Evolutionary conservation across 2,329 filamentous ascomycete genomes (phyloP).

Genomic region (Mollisiaceae sp.): DNA sequence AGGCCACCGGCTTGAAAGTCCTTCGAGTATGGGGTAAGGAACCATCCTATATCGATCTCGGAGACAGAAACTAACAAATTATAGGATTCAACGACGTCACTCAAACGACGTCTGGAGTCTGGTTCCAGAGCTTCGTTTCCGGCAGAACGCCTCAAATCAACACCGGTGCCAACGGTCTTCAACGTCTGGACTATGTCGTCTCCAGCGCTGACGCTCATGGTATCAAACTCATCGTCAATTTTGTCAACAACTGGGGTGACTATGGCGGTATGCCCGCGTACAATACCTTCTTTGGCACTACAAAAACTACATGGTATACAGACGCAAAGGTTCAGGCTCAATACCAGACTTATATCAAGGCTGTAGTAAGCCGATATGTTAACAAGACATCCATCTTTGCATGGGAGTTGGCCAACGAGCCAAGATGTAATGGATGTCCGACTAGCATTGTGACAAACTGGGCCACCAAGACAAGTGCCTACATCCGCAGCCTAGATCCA

Average conservation of each 20-base stretch:
- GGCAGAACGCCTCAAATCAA: conserved; percentile 63
- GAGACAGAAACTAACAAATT: conserved; percentile 45
- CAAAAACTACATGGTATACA: conserved; percentile 60
- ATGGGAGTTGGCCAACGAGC: conserved; percentile 73
- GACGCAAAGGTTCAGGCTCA: conserved; percentile 56
- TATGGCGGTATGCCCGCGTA: conserved; percentile 69
- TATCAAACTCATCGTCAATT: conserved; percentile 67
- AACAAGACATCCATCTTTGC: conserved; percentile 65
- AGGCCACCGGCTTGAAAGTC: conserved; percentile 30
- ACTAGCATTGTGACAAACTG: conserved; percentile 64
- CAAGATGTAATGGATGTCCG: conserved; percentile 65
- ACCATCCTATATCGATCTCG: conserved; percentile 56
- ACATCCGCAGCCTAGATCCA: conserved; percentile 67
- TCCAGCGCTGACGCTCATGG: conserved; percentile 60
- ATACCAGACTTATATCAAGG: conserved; percentile 64
- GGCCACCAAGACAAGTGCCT: conserved; percentile 61
- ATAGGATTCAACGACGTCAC: conserved; percentile 68
- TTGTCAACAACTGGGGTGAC: conserved; percentile 73
- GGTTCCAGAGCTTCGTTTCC: conserved; percentile 49
- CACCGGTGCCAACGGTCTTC: conserved; percentile 64
- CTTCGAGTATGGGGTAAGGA: conserved; percentile 23
- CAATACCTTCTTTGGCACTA: conserved; percentile 58
- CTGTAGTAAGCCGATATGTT: conserved; percentile 64
- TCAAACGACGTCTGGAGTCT: conserved; percentile 47
- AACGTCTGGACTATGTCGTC: conserved; percentile 69